These are phyloP conservation scores for Apiospora marii DNA, from an alignment of 2,329 filamentous ascomycete genomes.

Conservation along the genomic window DNA sequence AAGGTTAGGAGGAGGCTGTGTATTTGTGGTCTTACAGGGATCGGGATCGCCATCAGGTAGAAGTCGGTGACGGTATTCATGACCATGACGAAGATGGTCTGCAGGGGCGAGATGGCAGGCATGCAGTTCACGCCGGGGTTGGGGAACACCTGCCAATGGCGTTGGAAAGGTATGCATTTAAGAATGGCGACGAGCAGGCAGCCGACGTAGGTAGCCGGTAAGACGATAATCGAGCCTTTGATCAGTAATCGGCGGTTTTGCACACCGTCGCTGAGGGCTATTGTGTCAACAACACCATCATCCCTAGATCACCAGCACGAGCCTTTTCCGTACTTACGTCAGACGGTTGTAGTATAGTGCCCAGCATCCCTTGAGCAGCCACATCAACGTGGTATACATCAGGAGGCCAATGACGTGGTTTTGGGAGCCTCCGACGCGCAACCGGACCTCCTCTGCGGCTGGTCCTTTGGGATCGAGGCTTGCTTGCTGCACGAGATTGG, in stretches of 20 bases:
- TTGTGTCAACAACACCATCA: too few relatives aligned
- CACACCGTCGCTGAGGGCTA: slow-evolving; percentile 46
- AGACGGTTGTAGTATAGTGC: slow-evolving; percentile 37
- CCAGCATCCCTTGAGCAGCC: slow-evolving; percentile 39
- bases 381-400: slow-evolving; percentile 37
- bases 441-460: slow-evolving; percentile 30
- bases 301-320: neutral
- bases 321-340: slow-evolving; percentile 31
- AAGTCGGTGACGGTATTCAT: slow-evolving; percentile 57
- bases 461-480: slow-evolving; percentile 23
- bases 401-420: slow-evolving; percentile 36
- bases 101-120: slow-evolving; percentile 54
- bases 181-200: slow-evolving; percentile 54
- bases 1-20: slow-evolving; percentile 30
- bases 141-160: slow-evolving; percentile 60
- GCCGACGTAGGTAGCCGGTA: slow-evolving; percentile 52
- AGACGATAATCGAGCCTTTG: slow-evolving; percentile 49
- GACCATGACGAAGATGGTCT: slow-evolving; percentile 54
- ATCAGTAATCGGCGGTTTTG: slow-evolving; percentile 48
- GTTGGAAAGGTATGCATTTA: slow-evolving; percentile 51
- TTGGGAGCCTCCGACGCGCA: slow-evolving; percentile 37
- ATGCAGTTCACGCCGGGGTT: slow-evolving; percentile 57
- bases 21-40: slow-evolving; percentile 44
- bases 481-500: slow-evolving; percentile 25
- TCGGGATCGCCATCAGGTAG: slow-evolving; percentile 58